Conservation (phyloP, 495 filamentous ascomycete genomes). For the Parathielavia appendiculata region DNA sequence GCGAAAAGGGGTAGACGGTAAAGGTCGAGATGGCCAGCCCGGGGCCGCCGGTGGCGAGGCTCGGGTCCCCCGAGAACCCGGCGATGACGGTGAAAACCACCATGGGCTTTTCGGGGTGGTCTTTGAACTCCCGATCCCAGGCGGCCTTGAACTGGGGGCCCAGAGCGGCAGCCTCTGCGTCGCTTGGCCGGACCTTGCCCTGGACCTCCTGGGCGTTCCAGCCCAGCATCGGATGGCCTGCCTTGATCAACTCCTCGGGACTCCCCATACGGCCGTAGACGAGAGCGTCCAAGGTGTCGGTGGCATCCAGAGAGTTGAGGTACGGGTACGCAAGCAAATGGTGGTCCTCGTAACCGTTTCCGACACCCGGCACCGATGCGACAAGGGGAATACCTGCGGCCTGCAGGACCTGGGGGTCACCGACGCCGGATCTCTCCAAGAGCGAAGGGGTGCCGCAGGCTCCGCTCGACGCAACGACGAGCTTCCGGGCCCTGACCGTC, state of each 20-base stretch:
- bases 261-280: slow-evolving; percentile 20
- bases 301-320: slow-evolving; percentile 25
- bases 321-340: slow-evolving; percentile 34
- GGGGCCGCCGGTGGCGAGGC: not conserved
- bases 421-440: slow-evolving; percentile 60
- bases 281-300: slow-evolving; percentile 38
- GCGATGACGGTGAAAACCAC: not conserved
- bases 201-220: slow-evolving; percentile 48
- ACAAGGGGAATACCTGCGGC: slow-evolving; percentile 32
- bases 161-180: slow-evolving; percentile 37
- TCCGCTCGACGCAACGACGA: slow-evolving; percentile 56
- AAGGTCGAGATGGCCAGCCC: slow-evolving; percentile 27
- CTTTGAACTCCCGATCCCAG: slow-evolving; percentile 45
- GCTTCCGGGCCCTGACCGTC: slow-evolving; percentile 43
- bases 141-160: slow-evolving; percentile 36
- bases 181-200: slow-evolving; percentile 38
- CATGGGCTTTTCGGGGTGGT: slow-evolving; percentile 6
- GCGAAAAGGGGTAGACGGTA: slow-evolving; percentile 51
- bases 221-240: slow-evolving; percentile 32
- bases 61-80: not conserved
- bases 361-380: slow-evolving; percentile 46
- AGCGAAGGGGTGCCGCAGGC: slow-evolving; percentile 51
- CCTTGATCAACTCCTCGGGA: slow-evolving; percentile 22
- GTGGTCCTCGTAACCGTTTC: slow-evolving; percentile 49
- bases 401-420: slow-evolving; percentile 35